These are phyloP conservation scores for Paramecium sexaurelia DNA, from an alignment of 73 alveolate genomes.

Conservation along the genomic window DNA sequence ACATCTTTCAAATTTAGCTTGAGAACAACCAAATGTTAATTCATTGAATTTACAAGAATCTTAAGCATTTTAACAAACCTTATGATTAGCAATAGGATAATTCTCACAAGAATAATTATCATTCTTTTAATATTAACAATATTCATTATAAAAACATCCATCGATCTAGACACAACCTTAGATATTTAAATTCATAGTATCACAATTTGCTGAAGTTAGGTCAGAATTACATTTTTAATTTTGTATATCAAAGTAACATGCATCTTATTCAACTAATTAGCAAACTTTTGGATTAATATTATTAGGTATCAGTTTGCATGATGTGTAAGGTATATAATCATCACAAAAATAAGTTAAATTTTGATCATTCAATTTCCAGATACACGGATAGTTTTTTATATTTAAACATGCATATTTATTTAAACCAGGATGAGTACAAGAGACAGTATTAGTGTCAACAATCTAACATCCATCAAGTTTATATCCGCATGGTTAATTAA, in stretches of 20 bases:
- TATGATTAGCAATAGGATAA: neutral
- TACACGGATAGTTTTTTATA: neutral
- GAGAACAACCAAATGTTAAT: slow-evolving; percentile 10
- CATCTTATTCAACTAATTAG: neutral
- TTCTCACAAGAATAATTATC: neutral
- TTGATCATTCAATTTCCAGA: neutral
- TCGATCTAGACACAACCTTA: neutral
- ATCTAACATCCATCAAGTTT: neutral
- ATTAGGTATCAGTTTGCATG: neutral
- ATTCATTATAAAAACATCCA: neutral
- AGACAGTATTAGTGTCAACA: neutral
- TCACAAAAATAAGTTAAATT: neutral
- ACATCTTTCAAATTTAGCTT: neutral
- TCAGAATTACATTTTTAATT: neutral
- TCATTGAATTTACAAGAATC: slow-evolving; percentile 20
- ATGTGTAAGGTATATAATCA: neutral
- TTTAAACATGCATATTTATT: slow-evolving; percentile 38
- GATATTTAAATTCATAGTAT: neutral
- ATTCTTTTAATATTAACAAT: neutral
- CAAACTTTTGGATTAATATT: neutral
- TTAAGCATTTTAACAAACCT: neutral
- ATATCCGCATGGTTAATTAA: neutral
- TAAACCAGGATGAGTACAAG: neutral
- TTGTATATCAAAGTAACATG: neutral
- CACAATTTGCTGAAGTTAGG: neutral